Conservation (phyloP, 176 grass and related monocot species). For the Melocanna baccifera region DNA sequence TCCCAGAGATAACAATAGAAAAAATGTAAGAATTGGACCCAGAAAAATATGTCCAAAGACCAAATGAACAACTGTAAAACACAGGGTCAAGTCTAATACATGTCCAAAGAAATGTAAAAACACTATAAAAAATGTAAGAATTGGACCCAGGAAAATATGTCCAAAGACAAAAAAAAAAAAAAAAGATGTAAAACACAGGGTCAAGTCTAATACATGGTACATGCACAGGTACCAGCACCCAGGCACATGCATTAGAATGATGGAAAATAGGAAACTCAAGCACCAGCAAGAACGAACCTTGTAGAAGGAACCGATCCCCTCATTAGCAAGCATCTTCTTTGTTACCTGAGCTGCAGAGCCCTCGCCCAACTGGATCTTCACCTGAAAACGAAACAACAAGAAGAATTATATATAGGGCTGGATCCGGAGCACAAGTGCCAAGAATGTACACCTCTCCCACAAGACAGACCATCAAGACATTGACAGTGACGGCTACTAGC, state of each 20-base stretch:
- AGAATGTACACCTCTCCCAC: neutral
- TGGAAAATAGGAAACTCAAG: neutral
- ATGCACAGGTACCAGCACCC: neutral
- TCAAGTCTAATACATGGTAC: neutral
- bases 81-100: slow-evolving; percentile 1
- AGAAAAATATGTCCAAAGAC: neutral
- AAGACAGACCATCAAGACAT: slow-evolving; percentile 12
- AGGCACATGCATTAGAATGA: neutral
- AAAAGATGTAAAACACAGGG: neutral
- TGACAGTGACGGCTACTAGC: slow-evolving; percentile 10
- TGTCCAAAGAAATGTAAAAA: neutral
- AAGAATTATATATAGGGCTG: neutral
- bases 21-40: neutral
- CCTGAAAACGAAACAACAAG: slow-evolving; percentile 48
- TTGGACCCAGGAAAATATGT: too few relatives aligned
- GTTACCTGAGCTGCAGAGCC: slow-evolving; percentile 78
- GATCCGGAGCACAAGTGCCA: neutral
- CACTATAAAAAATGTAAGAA: neutral
- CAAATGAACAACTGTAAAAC: neutral
- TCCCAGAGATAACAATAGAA: neutral
- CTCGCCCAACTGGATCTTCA: slow-evolving; percentile 95
- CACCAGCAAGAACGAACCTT: slow-evolving; percentile 46
- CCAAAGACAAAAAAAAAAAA: neutral
- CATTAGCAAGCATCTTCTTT: slow-evolving; percentile 84
- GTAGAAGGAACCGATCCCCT: slow-evolving; percentile 70